A percentile compares a stretch with the other conserved stretches of the same genome.
phyloP scores from a whole-genome alignment of 1,284 basidiomycete genomes.

The Ceratobasidium sp. region DNA sequence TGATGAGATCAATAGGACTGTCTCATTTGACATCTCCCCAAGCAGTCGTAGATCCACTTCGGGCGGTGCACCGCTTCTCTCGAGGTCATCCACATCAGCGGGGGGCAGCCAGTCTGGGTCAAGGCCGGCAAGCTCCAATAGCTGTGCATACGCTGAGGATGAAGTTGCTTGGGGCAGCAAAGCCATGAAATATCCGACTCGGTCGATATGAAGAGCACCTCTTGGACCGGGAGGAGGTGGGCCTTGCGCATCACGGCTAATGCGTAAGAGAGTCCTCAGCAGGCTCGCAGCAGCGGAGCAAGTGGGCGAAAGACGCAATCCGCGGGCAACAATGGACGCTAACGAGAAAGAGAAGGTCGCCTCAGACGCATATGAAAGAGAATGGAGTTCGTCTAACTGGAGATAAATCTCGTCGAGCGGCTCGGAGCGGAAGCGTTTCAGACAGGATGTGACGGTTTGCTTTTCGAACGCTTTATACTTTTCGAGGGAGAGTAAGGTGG shows the following conservation, averaged over 20 bases:
- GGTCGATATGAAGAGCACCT: constrained; percentile 62
- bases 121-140: constrained; percentile 71
- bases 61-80: constrained; percentile 61
- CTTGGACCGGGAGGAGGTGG: constrained; percentile 43
- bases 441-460: constrained; percentile 65
- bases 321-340: constrained; percentile 85
- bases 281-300: constrained; percentile 68
- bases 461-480: constrained; percentile 66
- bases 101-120: constrained; percentile 62
- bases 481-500: constrained; percentile 75
- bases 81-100: constrained; percentile 60
- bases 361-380: constrained; percentile 79
- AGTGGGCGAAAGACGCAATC: constrained; percentile 75
- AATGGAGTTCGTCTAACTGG: constrained; percentile 78
- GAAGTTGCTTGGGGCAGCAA: constrained; percentile 77
- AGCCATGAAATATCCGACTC: constrained; percentile 83
- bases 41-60: constrained; percentile 67
- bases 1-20: constrained; percentile 77
- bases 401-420: constrained; percentile 73
- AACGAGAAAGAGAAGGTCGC: constrained; percentile 77
- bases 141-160: constrained; percentile 63
- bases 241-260: constrained; percentile 51
- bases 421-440: constrained; percentile 70
- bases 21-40: constrained; percentile 71
- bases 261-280: constrained; percentile 66